Percentiles rank a stretch among this genome's conserved stretches.
These are phyloP conservation scores for Pseudocercospora macadamiae DNA, from an alignment of 2,329 filamentous ascomycete genomes.

Conservation along the genomic window DNA sequence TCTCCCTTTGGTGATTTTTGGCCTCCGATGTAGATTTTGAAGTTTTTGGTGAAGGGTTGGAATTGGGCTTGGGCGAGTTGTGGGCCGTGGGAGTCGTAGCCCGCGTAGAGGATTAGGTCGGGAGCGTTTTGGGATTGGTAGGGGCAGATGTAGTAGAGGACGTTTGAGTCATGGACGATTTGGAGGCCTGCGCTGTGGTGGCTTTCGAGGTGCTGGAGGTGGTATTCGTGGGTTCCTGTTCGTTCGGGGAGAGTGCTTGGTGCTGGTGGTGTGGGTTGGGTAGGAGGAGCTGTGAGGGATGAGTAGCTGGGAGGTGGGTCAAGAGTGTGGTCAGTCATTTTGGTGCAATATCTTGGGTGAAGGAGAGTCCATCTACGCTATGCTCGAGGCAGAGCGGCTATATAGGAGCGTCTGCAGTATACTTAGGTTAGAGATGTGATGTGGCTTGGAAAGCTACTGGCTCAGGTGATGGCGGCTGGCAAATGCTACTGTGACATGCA, in stretches of 20 bases:
- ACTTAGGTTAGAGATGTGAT: neutral
- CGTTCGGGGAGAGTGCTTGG: neutral
- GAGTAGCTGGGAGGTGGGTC: constrained; percentile 4
- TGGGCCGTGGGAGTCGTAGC: constrained; percentile 26
- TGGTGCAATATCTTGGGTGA: neutral
- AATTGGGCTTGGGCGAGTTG: constrained; percentile 24
- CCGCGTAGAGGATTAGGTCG: constrained; percentile 27
- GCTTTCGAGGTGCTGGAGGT: constrained; percentile 9
- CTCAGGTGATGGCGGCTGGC: neutral
- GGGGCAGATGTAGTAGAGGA: constrained; percentile 25
- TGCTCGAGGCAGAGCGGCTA: neutral
- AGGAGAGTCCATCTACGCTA: too few species aligned
- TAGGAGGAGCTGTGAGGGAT: neutral
- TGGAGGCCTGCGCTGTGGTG: constrained; percentile 15
- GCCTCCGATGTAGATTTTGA: constrained; percentile 25
- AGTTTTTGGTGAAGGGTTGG: constrained; percentile 15
- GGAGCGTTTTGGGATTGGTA: constrained; percentile 15
- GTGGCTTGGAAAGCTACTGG: neutral
- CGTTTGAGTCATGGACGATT: constrained; percentile 14
- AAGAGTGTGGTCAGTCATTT: neutral
- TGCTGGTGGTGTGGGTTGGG: neutral
- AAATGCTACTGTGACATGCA: neutral
- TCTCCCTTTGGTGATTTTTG: constrained; percentile 19
- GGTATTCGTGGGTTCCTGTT: constrained; percentile 7
- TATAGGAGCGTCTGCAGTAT: neutral